These are phyloP conservation scores for Mucor circinelloides DNA, from an alignment of 371 early-diverging fungal genomes.

Conservation along the genomic window DNA sequence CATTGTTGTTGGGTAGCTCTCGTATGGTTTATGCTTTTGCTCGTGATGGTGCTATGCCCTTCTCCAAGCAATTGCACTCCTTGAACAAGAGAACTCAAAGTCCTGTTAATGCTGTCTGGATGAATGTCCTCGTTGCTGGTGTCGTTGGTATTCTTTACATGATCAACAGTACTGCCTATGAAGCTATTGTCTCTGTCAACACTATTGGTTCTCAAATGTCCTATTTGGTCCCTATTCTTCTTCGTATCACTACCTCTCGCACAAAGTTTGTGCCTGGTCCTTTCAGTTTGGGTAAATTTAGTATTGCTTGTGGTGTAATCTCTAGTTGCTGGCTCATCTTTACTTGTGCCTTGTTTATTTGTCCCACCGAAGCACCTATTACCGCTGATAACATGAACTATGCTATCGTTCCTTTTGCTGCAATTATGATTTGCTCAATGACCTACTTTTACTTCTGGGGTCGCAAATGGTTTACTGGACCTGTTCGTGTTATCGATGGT, in stretches of 20 bases:
- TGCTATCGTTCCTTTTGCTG: constrained; percentile 55
- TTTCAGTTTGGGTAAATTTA: constrained; percentile 46
- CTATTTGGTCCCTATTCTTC: constrained; percentile 54
- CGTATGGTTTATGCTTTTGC: constrained; percentile 81
- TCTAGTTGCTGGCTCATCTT: constrained; percentile 45
- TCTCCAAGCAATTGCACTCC: constrained; percentile 39
- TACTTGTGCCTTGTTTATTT: constrained; percentile 49
- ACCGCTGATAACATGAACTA: constrained; percentile 53
- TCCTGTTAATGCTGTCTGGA: constrained; percentile 53
- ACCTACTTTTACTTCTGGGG: constrained; percentile 49
- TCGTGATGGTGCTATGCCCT: constrained; percentile 67
- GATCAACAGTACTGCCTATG: constrained; percentile 39
- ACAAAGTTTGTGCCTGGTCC: constrained; percentile 36
- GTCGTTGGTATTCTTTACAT: constrained; percentile 37
- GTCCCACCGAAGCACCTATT: constrained; percentile 42
- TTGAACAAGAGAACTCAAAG: constrained; percentile 38
- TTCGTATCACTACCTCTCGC: constrained; percentile 48
- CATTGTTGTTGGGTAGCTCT: constrained; percentile 59
- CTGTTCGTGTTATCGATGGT: constrained; percentile 48
- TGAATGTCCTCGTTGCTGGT: constrained; percentile 41
- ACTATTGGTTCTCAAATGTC: constrained; percentile 53
- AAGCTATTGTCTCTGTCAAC: constrained; percentile 48
- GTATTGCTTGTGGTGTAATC: constrained; percentile 39
- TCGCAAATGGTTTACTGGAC: constrained; percentile 54
- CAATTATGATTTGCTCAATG: constrained; percentile 47